phyloP scores from a whole-genome alignment of 2,329 filamentous ascomycete species.

The Fusarium fracticaudum region DNA sequence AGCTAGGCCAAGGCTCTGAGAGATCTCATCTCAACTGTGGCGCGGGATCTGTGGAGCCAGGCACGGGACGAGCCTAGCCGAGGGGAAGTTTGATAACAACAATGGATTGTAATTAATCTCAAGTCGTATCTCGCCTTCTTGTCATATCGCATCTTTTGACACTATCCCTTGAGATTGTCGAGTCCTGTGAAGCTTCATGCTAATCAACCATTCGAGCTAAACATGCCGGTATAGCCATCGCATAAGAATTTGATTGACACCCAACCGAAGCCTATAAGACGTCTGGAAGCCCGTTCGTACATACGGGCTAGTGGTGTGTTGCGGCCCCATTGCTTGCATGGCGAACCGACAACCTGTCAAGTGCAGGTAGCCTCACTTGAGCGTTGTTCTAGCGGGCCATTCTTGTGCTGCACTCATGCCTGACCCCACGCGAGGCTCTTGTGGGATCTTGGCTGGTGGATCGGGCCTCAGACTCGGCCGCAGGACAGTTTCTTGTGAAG shows the following conservation, averaged over 20 bases:
- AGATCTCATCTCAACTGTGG: slow-evolving; percentile 34
- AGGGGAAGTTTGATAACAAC: neutral
- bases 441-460: slow-evolving; percentile 29
- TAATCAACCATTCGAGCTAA: slow-evolving; percentile 5
- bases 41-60: slow-evolving; percentile 38
- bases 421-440: slow-evolving; percentile 41
- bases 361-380: slow-evolving; percentile 40
- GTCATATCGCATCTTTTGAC: neutral
- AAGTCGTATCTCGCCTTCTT: neutral
- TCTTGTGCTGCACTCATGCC: slow-evolving; percentile 43
- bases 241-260: slow-evolving; percentile 13
- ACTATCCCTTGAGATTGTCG: neutral
- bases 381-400: slow-evolving; percentile 12
- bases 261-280: slow-evolving; percentile 10
- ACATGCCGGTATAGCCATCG: slow-evolving; percentile 14
- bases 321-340: slow-evolving; percentile 43
- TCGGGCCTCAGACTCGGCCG: slow-evolving; percentile 27
- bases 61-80: slow-evolving; percentile 42
- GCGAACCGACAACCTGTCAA: slow-evolving; percentile 43
- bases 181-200: neutral
- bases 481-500: slow-evolving; percentile 26
- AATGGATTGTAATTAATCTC: neutral
- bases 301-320: slow-evolving; percentile 28
- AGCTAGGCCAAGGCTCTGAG: slow-evolving; percentile 15
- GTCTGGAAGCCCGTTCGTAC: slow-evolving; percentile 31